Percentiles rank a stretch among this genome's conserved stretches.
phyloP scores from a whole-genome alignment of 2,329 filamentous ascomycete genomes.

The Grosmannia huntii region DNA sequence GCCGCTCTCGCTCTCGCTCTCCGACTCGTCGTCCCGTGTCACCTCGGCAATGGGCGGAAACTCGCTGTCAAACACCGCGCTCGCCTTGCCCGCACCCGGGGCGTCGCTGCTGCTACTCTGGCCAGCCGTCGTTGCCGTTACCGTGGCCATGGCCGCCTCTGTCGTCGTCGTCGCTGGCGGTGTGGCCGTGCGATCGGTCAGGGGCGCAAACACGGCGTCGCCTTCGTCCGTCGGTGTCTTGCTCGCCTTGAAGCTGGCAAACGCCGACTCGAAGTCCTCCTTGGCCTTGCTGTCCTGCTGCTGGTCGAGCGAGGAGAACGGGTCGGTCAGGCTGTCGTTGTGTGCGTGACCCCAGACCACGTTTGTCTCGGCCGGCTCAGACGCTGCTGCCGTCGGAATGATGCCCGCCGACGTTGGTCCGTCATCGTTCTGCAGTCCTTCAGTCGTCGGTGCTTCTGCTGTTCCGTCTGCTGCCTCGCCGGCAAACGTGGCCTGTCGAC shows the following conservation, averaged over 20 bases:
- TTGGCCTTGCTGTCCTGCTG: slow-evolving; percentile 42
- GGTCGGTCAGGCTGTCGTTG: slow-evolving; percentile 24
- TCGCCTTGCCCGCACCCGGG: slow-evolving; percentile 25
- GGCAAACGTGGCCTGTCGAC: slow-evolving; percentile 46
- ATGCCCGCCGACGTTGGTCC: background rate
- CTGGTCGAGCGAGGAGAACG: slow-evolving; percentile 40
- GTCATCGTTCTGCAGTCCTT: background rate
- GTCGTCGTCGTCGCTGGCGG: background rate
- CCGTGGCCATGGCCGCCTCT: background rate
- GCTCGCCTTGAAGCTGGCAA: slow-evolving; percentile 55
- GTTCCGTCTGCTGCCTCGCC: slow-evolving; percentile 26
- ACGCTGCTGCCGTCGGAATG: background rate
- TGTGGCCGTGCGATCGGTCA: background rate
- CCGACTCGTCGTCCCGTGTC: slow-evolving; percentile 62
- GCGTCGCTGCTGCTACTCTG: slow-evolving; percentile 7
- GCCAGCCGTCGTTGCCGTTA: background rate
- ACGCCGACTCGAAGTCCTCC: slow-evolving; percentile 75
- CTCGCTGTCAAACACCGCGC: slow-evolving; percentile 53
- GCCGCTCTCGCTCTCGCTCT: slow-evolving; percentile 65
- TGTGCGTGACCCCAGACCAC: slow-evolving; percentile 10
- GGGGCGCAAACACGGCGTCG: background rate
- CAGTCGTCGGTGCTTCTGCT: background rate
- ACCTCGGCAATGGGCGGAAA: slow-evolving; percentile 91
- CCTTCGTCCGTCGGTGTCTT: slow-evolving; percentile 15
- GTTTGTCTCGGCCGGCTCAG: slow-evolving; percentile 3